Percentiles rank a stretch among this genome's conserved stretches.
These are phyloP conservation scores for Lagenidium sp. DNA, from an alignment of 352 stramenopile species.

Conservation along the genomic window DNA sequence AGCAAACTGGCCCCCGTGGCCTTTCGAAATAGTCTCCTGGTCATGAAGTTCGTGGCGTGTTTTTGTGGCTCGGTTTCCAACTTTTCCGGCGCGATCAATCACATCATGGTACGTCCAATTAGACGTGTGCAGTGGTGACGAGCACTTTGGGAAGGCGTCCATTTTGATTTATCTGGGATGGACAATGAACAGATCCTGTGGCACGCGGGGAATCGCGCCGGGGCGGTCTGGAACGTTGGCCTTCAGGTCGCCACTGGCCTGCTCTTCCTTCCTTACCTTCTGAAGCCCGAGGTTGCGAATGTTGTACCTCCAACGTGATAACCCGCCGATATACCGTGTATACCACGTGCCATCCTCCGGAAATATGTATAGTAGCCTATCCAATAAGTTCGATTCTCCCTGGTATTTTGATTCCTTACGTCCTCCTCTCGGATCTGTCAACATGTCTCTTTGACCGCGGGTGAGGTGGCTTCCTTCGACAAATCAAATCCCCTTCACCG, in stretches of 20 bases:
- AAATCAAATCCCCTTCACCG: no score
- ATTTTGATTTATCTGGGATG: no score
- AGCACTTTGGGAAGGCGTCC: background rate
- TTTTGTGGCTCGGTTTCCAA: constrained; percentile 31
- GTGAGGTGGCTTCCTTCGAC: no score
- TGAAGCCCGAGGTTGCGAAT: constrained; percentile 8
- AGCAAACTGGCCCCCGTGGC: constrained; percentile 19
- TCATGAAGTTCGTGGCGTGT: constrained; percentile 31
- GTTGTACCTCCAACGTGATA: no score
- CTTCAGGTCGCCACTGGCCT: constrained; percentile 19
- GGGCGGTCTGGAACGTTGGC: constrained; percentile 13
- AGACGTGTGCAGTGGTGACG: no score
- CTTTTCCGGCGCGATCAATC: constrained; percentile 19
- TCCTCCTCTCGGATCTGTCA: no score
- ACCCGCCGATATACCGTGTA: no score
- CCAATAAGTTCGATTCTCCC: no score
- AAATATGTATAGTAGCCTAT: no score
- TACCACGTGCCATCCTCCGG: no score
- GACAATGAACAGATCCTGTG: constrained; percentile 6
- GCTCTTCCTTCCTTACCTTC: constrained; percentile 24
- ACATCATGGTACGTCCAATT: constrained; percentile 24
- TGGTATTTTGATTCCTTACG: no score
- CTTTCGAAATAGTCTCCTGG: constrained; percentile 21
- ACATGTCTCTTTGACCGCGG: no score
- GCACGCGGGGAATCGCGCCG: constrained; percentile 12